Evolutionary conservation across 352 stramenopile genomes (phyloP), one percentile per base, ranked within the genome.

Genomic region (Phytophthora idaei): DNA sequence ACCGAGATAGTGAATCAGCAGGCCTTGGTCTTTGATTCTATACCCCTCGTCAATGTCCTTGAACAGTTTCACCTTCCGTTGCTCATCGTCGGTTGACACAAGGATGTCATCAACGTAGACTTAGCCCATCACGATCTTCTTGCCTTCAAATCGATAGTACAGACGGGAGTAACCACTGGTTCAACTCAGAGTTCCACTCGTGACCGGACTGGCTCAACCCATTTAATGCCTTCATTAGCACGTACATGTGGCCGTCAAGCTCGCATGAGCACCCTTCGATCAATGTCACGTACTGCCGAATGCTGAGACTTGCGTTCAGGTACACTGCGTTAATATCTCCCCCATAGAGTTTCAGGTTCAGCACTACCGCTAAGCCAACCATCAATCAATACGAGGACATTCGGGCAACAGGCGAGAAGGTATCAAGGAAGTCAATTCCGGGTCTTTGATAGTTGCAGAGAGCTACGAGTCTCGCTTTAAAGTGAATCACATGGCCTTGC

Each of bases 131-230:
- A 46, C 17, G n/a, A 54, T 54, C 5, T 12, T 55, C 0, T 53
- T 53, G 31, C 28, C 53, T 14, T 69, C 36, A 29, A 47, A 31
- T 3, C 37, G 31, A 14, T 54, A 46, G 34, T 61, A 61, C 1
- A 69, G 37, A 25, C 54, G 60, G 1, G 62, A 59, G 25, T 7
- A 63, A 12, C 53, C 61, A 69, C 12, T 44, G 3, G 27, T 63
- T 59, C 12, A 69, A 31, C 31, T 55, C 61, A 9, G 36, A 52
- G 25, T 69, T 62, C 45, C 53, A 69, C 45, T 69, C 61, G 11
- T 29, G 32, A 6, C 47, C 53, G 17, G 53, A 59, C 17, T 57
- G n/a, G 9, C 27, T 41, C 15, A 70, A 37, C 11, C 55, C 55
- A 37, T 70, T 57, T 25, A 70, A 31, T 5, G 44, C 45, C 7